Base-by-base conservation (phyloP, 163 green algal species). In the Prototheca cutis region DNA sequence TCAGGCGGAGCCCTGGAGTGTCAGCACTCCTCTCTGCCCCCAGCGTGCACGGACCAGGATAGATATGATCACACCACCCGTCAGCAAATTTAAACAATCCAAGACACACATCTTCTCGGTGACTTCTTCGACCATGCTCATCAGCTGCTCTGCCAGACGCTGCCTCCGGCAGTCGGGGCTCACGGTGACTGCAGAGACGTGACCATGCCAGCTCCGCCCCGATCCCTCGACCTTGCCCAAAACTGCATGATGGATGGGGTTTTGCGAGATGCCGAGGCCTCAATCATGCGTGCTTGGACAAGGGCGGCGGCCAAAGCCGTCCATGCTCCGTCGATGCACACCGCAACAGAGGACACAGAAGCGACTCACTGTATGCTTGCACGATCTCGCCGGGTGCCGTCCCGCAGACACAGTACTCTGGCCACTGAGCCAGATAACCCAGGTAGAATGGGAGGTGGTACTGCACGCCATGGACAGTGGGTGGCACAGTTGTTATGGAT, bases 391-490 rank as follows among this genome's bases (percentile, higher is more conserved):
- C 77, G 5, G 80, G 77, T 0, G 72, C 78, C 31, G 84, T 79
- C 18, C 80, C 85, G 36, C 81, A 66, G 32, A 85, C 39, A 70
- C 87, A 95, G 63, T 96, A 96, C 67, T 97, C 91, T 5, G 93
- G 91, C 91, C 91, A 98, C 15, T 76, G 74, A 2, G 93, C 89
- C 3, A 99, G 68, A 74, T 99, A 99, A 2, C 84, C 72, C 10
- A 98, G 76, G 71, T 99, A 99, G 58, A 99, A 99, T 0, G 70
- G 65, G 27, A 98, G 65, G 67, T 98, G 86, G 76, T 97, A 99
- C 84, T 90, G 74, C 72, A 71, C 5, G 4, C 5, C 13, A 45
- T 4, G n/a, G 33, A 49, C 23, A 18, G 18, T 15, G 42, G 18
- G 58, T 63, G 19, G 45, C 52, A 39, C 47, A 65, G 32, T n/a